Evolutionary conservation across 1,284 basidiomycete genomes (phyloP), one percentile per base, ranked within the genome.

Genomic region (Ustilago bromivora): DNA sequence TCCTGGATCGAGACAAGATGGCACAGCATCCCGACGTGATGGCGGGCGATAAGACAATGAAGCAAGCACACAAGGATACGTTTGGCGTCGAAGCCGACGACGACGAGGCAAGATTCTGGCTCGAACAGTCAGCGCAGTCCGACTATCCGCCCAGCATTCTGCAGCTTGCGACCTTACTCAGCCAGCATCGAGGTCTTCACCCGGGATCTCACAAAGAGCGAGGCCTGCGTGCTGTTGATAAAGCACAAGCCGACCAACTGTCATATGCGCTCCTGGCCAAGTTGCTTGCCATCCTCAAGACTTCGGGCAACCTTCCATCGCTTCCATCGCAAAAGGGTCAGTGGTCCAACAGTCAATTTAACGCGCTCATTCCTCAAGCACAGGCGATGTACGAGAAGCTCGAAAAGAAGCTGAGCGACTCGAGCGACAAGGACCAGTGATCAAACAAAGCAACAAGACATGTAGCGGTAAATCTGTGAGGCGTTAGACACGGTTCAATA

Each of bases 51-150:
- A 65, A 65, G 52, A 73, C 72, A 15, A 67, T 73, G 57, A 76
- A 80, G 58, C 58, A 74, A 49, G 64, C 64, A 15, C 82, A 83
- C 61, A 65, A 63, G 32, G 61, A 61, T 6, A 67, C 62, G 15
- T 80, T 76, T 57, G 82, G 82, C 11, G 71, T 83, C 17, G 60
- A 74, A 8, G 71, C 82, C 1, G 72, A 83, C 49, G 80, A 83
- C 46, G 31, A 67, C 11, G 64, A 65, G 28, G 82, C 82, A 4
- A 76, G 81, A 23, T 72, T 70, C 53, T 83, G 80, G 80, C 75
- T 83, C 17, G 78, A 73, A 43, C 69, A 70, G 35, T 67, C 64
- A 13, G 69, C 61, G 12, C 65, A 71, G 38, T 67, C 58, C 40
- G 73, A 76, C 56, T 76, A 76, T 46, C 73, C 73, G 4, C 73